A percentile compares a stretch with the other conserved stretches of the same genome.
These are phyloP conservation scores for Coniochaeta sp. DNA, from an alignment of 2,329 filamentous ascomycete species.

Conservation along the genomic window DNA sequence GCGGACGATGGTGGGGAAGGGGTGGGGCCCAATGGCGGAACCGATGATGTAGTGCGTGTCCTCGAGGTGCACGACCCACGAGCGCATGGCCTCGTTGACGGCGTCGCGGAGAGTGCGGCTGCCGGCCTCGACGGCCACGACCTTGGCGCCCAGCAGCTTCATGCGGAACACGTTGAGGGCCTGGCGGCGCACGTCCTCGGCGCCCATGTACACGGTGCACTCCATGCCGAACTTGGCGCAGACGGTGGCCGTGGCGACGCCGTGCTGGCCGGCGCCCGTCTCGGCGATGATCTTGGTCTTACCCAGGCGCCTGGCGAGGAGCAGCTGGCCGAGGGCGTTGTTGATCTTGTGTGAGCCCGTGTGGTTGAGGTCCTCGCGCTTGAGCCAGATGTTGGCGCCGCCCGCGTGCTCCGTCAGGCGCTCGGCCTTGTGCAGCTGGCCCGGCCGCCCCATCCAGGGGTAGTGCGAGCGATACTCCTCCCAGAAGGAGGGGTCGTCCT, in stretches of 20 bases:
- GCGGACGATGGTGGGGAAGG: slow-evolving; percentile 94
- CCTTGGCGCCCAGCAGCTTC: slow-evolving; percentile 87
- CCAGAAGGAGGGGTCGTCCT: slow-evolving; percentile 89
- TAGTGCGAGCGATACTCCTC: slow-evolving; percentile 95
- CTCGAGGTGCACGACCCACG: slow-evolving; percentile 88
- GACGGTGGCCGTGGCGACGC: slow-evolving; percentile 93
- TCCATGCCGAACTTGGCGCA: slow-evolving; percentile 98
- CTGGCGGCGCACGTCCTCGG: slow-evolving; percentile 92
- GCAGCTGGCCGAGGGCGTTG: slow-evolving; percentile 89
- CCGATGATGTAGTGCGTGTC: slow-evolving; percentile 98
- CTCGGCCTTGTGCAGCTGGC: slow-evolving; percentile 82
- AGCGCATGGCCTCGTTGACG: slow-evolving; percentile 90
- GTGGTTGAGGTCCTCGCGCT: slow-evolving; percentile 96
- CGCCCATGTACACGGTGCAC: slow-evolving; percentile 97
- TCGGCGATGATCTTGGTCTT: slow-evolving; percentile 98
- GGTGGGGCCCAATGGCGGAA: slow-evolving; percentile 93
- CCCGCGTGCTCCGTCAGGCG: slow-evolving; percentile 82
- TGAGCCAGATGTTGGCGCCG: slow-evolving; percentile 94
- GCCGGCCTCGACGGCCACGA: slow-evolving; percentile 88
- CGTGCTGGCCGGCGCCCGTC: slow-evolving; percentile 95
- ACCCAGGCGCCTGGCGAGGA: slow-evolving; percentile 76
- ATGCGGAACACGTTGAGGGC: slow-evolving; percentile 98
- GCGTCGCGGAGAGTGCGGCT: slow-evolving; percentile 77
- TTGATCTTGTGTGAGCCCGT: slow-evolving; percentile 99
- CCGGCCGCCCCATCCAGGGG: slow-evolving; percentile 92